Conservation (phyloP, 106 monocot genomes). For the Phalaenopsis aphrodite region DNA sequence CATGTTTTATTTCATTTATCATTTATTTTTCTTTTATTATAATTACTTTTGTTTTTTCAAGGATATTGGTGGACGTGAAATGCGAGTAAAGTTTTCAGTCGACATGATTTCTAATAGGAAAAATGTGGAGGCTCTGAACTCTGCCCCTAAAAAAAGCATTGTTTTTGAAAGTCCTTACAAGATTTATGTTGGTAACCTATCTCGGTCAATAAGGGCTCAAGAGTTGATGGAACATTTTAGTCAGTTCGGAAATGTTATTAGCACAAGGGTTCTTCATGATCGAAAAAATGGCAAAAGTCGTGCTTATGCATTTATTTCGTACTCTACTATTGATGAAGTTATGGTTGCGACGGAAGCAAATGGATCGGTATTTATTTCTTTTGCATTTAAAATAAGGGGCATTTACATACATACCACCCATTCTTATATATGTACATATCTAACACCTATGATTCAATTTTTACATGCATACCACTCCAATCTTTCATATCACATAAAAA, state of each 20-base stretch:
- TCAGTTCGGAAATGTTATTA: slow-evolving; percentile 71
- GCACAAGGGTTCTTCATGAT: slow-evolving; percentile 64
- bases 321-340: slow-evolving; percentile 48
- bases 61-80: slow-evolving; percentile 73
- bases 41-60: slow-evolving; percentile 6
- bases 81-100: slow-evolving; percentile 71
- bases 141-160: slow-evolving; percentile 40
- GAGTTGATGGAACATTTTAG: slow-evolving; percentile 66
- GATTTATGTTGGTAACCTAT: slow-evolving; percentile 74
- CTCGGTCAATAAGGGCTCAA: slow-evolving; percentile 62
- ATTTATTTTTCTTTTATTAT: neutral
- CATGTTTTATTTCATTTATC: neutral
- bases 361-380: slow-evolving; percentile 36
- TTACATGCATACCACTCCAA: too few relatives aligned
- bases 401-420: too few relatives aligned
- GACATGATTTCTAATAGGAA: slow-evolving; percentile 51
- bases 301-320: slow-evolving; percentile 80
- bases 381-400: neutral
- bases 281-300: slow-evolving; percentile 62
- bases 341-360: slow-evolving; percentile 35
- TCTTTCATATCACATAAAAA: too few relatives aligned
- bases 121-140: slow-evolving; percentile 32
- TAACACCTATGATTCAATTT: too few relatives aligned
- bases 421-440: too few relatives aligned
- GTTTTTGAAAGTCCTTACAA: slow-evolving; percentile 73